phyloP scores from a whole-genome alignment of 352 stramenopile genomes.

The Globisporangium acanthophoron region DNA sequence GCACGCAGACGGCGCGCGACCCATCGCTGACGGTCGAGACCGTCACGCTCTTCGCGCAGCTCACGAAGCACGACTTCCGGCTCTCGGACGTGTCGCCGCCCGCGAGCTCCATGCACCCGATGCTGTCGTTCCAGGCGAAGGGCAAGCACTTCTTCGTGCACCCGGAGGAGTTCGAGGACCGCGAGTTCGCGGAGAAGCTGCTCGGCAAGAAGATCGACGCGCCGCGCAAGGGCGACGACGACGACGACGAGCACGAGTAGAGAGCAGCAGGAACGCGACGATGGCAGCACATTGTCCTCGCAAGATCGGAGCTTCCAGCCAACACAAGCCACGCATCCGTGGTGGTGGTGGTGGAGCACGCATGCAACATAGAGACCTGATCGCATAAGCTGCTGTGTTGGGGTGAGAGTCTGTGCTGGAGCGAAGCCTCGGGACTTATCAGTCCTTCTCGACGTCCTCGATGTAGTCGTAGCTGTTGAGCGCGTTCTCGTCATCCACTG shows the following conservation, averaged over 20 bases:
- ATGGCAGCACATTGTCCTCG: no score
- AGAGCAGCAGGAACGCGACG: not conserved
- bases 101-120: constrained; percentile 69
- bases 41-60: constrained; percentile 60
- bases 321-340: not conserved
- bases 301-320: not conserved
- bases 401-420: no score
- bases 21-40: constrained; percentile 58
- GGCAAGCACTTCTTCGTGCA: constrained; percentile 77
- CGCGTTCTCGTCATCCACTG: constrained; percentile 51
- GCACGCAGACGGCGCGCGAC: constrained; percentile 18
- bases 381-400: not conserved
- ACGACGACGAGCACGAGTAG: constrained; percentile 10
- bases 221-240: constrained; percentile 17
- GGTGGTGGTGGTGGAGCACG: not conserved
- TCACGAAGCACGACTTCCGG: constrained; percentile 44
- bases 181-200: constrained; percentile 52
- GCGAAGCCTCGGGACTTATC: not conserved
- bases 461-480: constrained; percentile 87
- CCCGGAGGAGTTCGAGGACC: constrained; percentile 60
- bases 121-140: constrained; percentile 74
- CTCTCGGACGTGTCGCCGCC: constrained; percentile 54
- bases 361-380: not conserved
- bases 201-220: constrained; percentile 32
- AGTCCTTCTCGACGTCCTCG: constrained; percentile 53